Base-by-base conservation (phyloP, 2,329 filamentous ascomycete genomes). In the Rhynchosporium secalis region DNA sequence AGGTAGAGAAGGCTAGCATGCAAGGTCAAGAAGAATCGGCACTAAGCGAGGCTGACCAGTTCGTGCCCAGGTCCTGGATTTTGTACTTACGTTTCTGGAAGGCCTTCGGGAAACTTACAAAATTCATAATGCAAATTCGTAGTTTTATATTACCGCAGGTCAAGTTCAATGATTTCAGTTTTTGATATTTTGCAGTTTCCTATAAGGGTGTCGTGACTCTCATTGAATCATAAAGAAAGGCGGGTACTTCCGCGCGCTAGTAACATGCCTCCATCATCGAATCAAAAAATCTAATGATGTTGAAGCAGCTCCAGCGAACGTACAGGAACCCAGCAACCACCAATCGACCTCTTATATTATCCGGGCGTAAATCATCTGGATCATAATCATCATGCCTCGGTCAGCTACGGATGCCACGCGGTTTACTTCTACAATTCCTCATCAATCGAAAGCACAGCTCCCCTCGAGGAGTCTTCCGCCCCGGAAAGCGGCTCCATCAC, bases 401-500 rank as follows among this genome's bases (percentile, higher is more conserved):
- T 90, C 86, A 77, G 87, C 90, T 74, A 85, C 85, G 71, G 90
- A 93, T 75, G 90, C 91, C 69, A 95, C 91, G 71, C 87, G 90
- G 73, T 95, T 90, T 76, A 90, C 87, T 15, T 79, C 86, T 31
- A 89, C 86, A 20, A 85, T 82, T 64, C 86, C 86, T 41, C 89
- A 92, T 77, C 75, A 74, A 60, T 75, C 77, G 33, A 71, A 75
- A 58, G 72, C 74, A 40, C 62, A 65, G 54, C 12, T 61, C 43
- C 36, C 62, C 55, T 52, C 61, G 6, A 69, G 64, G 58, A 59
- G 58, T 12, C 29, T 56, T 41, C 60, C 63, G 29, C 54, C 45
- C 20, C 56, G 64, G 47, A 66, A 56, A 45, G 59, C 67, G 7
- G 69, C 68, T 2, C 66, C 70, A 41, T 52, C 66, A 7, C 60